A percentile compares a stretch with the other conserved stretches of the same genome.
Evolutionary conservation across 768 basidiomycete species (phyloP).

Genomic region (Butyriboletus loyo): DNA sequence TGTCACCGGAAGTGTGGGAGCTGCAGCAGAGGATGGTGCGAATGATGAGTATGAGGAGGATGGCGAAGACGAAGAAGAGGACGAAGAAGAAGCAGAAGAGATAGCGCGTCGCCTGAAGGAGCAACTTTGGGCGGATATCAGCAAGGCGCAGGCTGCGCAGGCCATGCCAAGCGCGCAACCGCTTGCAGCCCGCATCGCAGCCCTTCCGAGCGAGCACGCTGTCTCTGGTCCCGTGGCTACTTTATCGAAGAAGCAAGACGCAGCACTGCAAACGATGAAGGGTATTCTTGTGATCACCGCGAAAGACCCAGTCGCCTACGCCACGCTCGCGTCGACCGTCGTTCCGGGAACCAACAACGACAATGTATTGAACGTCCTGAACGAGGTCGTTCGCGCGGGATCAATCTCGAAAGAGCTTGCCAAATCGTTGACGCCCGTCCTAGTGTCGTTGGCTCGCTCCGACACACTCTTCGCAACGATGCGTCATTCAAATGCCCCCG

Average conservation of each 20-base stretch:
- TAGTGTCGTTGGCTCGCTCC: slow-evolving; percentile 66
- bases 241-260: slow-evolving; percentile 48
- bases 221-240: slow-evolving; percentile 9
- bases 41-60: slow-evolving; percentile 45
- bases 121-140: slow-evolving; percentile 75
- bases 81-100: slow-evolving; percentile 62
- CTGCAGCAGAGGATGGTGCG: slow-evolving; percentile 23
- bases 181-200: neutral
- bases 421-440: slow-evolving; percentile 52
- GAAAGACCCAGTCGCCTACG: slow-evolving; percentile 53
- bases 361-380: slow-evolving; percentile 57
- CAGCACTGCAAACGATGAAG: slow-evolving; percentile 62
- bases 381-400: slow-evolving; percentile 44
- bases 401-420: slow-evolving; percentile 52
- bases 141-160: slow-evolving; percentile 53
- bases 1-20: neutral
- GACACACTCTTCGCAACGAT: slow-evolving; percentile 63
- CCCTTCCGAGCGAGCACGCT: slow-evolving; percentile 3
- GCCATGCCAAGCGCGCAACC: slow-evolving; percentile 20
- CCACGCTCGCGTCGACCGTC: slow-evolving; percentile 48
- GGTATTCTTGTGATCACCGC: slow-evolving; percentile 57
- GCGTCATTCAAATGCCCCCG: slow-evolving; percentile 60
- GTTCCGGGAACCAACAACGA: slow-evolving; percentile 44
- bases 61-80: slow-evolving; percentile 57
- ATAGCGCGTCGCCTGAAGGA: slow-evolving; percentile 73